Base-by-base conservation (phyloP, 2,329 filamentous ascomycete species). In the Xylariaceae sp. region DNA sequence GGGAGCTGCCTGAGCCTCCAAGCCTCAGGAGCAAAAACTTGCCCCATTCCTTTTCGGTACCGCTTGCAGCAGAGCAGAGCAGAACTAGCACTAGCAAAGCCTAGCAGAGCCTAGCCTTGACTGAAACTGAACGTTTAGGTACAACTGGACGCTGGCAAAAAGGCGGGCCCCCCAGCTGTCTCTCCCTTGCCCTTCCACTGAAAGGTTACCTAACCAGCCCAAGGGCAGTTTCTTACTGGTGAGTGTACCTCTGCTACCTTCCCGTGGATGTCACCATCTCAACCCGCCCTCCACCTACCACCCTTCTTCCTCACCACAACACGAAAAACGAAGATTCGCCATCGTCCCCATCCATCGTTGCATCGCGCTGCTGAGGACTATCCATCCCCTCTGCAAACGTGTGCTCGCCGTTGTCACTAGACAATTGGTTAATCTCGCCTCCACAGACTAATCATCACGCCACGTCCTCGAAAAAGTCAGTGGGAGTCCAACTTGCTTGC, bases 351-450 rank as follows among this genome's bases (percentile, higher is more conserved):
- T 60, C 51, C 55, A 60, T 57, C 56, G 58, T 53, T 59, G 63
- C 61, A 58, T 57, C 60, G 62, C 56, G 58, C 54, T 55, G 59
- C 56, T 30, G 62, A 61, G 60, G 59, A 52, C 59, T 53, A n/a
- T 56, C 34, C 51, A 60, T 60, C 51, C 50, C 62, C 56, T 60
- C 57, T 35, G 55, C 60, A 65, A 65, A 60, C 58, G 51, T 61
- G 58, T 62, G 64, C 61, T 64, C 64, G 63, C 66, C 63, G 63
- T 70, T 69, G 66, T 67, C 66, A 56, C 5, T 53, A 62, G 63
- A 63, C 67, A 70, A 70, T 69, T 68, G 68, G 68, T 62, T 65
- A 66, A 64, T 69, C 65, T 64, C 62, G 56, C 67, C 61, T 54
- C 53, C 63, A 53, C 41, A 55, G 51, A 51, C 58, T 52, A 54